These are phyloP conservation scores for Metahyphopichia silvanorum DNA, from an alignment of 805 yeast genomes.

Conservation along the genomic window DNA sequence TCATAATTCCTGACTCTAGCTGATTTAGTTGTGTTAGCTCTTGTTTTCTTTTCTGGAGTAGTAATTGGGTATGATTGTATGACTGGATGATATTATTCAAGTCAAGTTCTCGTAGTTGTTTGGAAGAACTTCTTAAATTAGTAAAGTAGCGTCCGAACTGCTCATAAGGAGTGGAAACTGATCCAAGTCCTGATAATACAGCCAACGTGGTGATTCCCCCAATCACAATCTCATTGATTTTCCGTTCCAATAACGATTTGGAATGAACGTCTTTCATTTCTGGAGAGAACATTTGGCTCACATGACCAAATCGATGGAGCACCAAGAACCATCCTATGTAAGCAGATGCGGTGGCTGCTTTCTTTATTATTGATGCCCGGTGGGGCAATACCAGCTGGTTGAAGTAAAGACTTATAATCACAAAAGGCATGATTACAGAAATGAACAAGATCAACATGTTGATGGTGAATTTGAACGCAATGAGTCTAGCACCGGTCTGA, in stretches of 20 bases:
- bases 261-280: conserved; percentile 10
- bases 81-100: conserved; percentile 31
- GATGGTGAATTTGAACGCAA: conserved; percentile 38
- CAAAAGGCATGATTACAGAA: conserved; percentile 43
- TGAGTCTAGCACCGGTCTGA: conserved; percentile 19
- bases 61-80: conserved; percentile 38
- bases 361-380: conserved; percentile 1
- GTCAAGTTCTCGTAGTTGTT: conserved; percentile 24
- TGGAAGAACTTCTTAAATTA: not conserved
- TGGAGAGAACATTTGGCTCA: conserved; percentile 23
- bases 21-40: conserved; percentile 23
- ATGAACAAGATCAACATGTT: conserved; percentile 36
- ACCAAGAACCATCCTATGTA: conserved; percentile 30
- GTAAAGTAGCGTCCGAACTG: conserved; percentile 9
- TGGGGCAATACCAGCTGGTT: conserved; percentile 23
- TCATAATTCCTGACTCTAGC: conserved; percentile 22
- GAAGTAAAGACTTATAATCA: conserved; percentile 28
- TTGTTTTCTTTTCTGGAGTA: conserved; percentile 28
- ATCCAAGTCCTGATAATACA: conserved; percentile 50
- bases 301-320: conserved; percentile 31
- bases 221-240: conserved; percentile 44
- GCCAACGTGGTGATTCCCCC: conserved; percentile 52
- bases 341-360: conserved; percentile 4
- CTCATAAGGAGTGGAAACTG: conserved; percentile 43
- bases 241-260: conserved; percentile 33